phyloP scores from a whole-genome alignment of 1,284 basidiomycete genomes.

The Sanghuangporus weigelae region DNA sequence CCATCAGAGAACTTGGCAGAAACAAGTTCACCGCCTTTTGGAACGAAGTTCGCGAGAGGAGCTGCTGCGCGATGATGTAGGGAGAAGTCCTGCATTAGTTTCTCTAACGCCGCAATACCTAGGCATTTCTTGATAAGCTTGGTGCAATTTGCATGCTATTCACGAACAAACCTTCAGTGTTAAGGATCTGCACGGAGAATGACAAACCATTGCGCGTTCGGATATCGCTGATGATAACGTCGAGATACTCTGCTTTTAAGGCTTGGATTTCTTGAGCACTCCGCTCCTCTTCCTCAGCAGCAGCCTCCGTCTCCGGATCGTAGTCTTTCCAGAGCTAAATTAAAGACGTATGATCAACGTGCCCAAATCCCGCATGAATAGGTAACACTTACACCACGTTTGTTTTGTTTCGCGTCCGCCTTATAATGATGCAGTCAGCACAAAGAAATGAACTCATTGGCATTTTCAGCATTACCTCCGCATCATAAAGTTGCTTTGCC shows the following conservation, averaged over 20 bases:
- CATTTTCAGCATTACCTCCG: conserved; percentile 51
- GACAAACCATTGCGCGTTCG: conserved; percentile 69
- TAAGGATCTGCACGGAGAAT: conserved; percentile 91
- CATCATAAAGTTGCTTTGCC: conserved; percentile 75
- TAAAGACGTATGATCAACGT: conserved; percentile 22
- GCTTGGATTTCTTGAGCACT: conserved; percentile 44
- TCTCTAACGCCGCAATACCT: conserved; percentile 87
- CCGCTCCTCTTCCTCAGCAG: conserved; percentile 38
- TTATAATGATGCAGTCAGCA: conserved; percentile 25
- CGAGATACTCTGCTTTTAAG: conserved; percentile 80
- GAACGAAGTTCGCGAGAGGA: conserved; percentile 62
- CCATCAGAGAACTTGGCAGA: conserved; percentile 89
- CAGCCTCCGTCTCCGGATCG: conserved; percentile 62
- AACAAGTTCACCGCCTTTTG: conserved; percentile 83
- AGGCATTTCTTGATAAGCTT: conserved; percentile 6
- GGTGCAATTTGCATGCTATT: background rate
- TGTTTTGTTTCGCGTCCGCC: conserved; percentile 74
- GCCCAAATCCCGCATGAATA: background rate
- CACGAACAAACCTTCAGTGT: conserved; percentile 66
- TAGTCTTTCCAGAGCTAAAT: conserved; percentile 78
- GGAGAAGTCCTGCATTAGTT: conserved; percentile 91
- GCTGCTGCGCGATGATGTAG: conserved; percentile 70
- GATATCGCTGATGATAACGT: conserved; percentile 89
- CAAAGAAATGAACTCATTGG: too few species aligned
- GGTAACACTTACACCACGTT: conserved; percentile 53